A percentile compares a stretch with the other conserved stretches of the same genome.
phyloP scores from a whole-genome alignment of 345 rosid genomes.

The Gossypium sturtianum region DNA sequence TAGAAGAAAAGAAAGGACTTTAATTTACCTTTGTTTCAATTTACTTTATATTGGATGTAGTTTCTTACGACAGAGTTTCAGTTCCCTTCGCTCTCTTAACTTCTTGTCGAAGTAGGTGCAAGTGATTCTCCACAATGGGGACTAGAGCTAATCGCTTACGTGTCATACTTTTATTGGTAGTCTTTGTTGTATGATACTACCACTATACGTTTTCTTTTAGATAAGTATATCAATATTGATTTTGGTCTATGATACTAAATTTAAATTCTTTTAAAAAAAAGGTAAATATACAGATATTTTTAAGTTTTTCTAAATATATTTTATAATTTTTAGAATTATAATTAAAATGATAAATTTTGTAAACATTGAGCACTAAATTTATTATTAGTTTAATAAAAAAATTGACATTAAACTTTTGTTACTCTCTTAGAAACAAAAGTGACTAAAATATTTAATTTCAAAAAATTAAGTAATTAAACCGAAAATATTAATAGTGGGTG shows the following conservation, averaged over 20 bases:
- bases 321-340: no score
- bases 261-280: no score
- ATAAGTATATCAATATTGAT: no score
- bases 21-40: background rate
- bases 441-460: no score
- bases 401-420: no score
- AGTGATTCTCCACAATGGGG: background rate
- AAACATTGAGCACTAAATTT: no score
- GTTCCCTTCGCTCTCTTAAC: background rate
- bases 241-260: no score
- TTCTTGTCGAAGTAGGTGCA: background rate
- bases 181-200: background rate
- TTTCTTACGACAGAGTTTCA: background rate
- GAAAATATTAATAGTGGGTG: no score
- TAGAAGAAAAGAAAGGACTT: background rate
- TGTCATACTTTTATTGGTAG: background rate
- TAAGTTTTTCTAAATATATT: no score
- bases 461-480: accelerated
- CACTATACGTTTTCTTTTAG: background rate
- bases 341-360: no score
- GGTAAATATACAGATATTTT: no score
- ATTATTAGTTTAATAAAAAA: no score
- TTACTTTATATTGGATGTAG: background rate
- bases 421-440: accelerated
- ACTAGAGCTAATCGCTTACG: background rate